These are phyloP conservation scores for Rhizopogon vulgaris DNA, from an alignment of 768 basidiomycete species.

Conservation along the genomic window DNA sequence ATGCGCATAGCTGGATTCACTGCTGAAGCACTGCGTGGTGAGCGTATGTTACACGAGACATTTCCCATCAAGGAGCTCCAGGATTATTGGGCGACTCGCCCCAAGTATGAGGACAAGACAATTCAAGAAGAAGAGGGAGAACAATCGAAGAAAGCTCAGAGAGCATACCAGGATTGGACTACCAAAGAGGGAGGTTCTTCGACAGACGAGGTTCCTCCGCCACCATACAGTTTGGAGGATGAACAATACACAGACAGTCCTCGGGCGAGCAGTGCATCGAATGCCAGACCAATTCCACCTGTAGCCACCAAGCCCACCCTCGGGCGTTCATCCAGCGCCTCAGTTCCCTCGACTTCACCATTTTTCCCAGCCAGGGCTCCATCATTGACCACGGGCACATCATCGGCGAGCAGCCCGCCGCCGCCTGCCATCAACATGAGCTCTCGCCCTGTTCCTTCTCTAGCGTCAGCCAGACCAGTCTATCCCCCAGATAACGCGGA, in stretches of 20 bases:
- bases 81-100: conserved; percentile 67
- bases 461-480: not conserved
- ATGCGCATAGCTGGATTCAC: too few species aligned
- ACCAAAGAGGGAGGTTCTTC: conserved; percentile 16
- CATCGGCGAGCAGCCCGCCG: not conserved
- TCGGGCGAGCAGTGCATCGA: conserved; percentile 2
- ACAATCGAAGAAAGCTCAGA: conserved; percentile 19
- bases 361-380: conserved; percentile 6
- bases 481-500: not conserved
- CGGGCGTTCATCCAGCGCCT: not conserved
- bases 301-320: conserved; percentile 8
- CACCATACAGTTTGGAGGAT: conserved; percentile 59
- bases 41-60: conserved; percentile 54
- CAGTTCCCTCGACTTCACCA: conserved; percentile 3
- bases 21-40: conserved; percentile 59
- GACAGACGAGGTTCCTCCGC: conserved; percentile 54
- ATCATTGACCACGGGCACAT: not conserved
- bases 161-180: conserved; percentile 42
- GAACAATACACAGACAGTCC: conserved; percentile 13
- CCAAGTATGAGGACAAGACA: conserved; percentile 41
- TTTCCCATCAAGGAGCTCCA: conserved; percentile 68
- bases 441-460: conserved; percentile 8
- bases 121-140: conserved; percentile 13
- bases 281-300: not conserved
- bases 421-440: conserved; percentile 10